Evolutionary conservation across 1,284 basidiomycete species (phyloP).

Genomic region (Leccinum variabile): DNA sequence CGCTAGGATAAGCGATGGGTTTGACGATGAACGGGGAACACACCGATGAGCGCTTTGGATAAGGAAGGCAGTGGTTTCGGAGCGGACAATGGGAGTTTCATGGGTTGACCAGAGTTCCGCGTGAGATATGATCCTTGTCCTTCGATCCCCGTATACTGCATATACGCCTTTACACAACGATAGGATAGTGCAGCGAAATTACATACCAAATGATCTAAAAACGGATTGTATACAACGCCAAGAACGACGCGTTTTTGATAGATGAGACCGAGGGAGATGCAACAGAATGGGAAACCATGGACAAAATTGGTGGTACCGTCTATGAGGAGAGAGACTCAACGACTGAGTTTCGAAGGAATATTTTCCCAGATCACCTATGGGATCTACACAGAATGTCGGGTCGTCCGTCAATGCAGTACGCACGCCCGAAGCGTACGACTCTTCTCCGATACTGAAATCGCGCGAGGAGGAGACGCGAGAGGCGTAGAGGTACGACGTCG

Average conservation of each 20-base stretch:
- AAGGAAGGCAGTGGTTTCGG: constrained; percentile 74
- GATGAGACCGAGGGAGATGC: constrained; percentile 89
- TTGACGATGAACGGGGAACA: neutral
- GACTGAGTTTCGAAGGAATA: constrained; percentile 19
- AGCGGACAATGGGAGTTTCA: constrained; percentile 67
- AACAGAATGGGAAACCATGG: constrained; percentile 88
- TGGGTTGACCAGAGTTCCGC: constrained; percentile 44
- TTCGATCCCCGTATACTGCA: constrained; percentile 75
- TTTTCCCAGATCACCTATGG: constrained; percentile 51
- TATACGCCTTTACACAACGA: constrained; percentile 4
- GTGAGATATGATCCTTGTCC: constrained; percentile 81
- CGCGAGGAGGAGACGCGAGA: neutral
- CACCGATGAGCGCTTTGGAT: constrained; percentile 79
- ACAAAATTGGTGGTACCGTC: constrained; percentile 96
- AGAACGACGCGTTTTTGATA: constrained; percentile 79
- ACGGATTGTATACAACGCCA: constrained; percentile 92
- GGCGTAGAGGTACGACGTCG: neutral
- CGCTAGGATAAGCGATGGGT: neutral
- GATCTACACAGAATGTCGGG: constrained; percentile 91
- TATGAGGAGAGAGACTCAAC: constrained; percentile 24
- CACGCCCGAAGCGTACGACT: constrained; percentile 77
- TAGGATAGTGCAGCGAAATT: neutral
- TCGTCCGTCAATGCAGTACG: constrained; percentile 52
- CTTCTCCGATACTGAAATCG: constrained; percentile 81
- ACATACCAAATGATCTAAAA: constrained; percentile 73